Conservation (phyloP, 768 basidiomycete genomes). For the Hericium rajendrae region DNA sequence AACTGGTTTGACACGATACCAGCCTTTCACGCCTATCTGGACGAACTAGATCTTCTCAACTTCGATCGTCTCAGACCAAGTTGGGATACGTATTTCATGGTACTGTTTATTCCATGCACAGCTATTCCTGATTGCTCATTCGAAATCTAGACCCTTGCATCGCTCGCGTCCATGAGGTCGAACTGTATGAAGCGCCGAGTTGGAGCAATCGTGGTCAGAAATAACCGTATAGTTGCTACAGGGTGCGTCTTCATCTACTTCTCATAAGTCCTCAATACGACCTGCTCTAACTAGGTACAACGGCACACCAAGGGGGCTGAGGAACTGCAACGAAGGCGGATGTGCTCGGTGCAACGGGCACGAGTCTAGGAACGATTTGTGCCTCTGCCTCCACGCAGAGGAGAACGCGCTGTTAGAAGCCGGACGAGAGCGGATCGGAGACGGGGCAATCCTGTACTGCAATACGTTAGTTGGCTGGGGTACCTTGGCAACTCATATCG, state of each 20-base stretch:
- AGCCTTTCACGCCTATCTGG: conserved; percentile 55
- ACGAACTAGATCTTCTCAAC: conserved; percentile 58
- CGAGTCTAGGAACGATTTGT: conserved; percentile 53
- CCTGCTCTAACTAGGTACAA: conserved; percentile 58
- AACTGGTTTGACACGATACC: conserved; percentile 52
- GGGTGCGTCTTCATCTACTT: conserved; percentile 37
- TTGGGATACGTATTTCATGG: conserved; percentile 99
- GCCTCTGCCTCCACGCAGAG: conserved; percentile 94
- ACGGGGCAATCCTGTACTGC: conserved; percentile 85
- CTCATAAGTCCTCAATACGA: background rate
- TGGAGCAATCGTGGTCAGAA: conserved; percentile 85
- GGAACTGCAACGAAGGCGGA: conserved; percentile 88
- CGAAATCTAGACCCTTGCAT: conserved; percentile 64
- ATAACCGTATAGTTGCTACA: conserved; percentile 69
- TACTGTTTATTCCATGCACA: conserved; percentile 21
- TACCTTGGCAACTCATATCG: background rate
- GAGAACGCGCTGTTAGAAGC: conserved; percentile 96
- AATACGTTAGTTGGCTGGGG: conserved; percentile 68
- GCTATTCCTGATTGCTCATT: background rate
- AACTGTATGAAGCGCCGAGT: conserved; percentile 98
- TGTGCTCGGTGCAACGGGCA: conserved; percentile 71
- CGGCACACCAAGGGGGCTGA: conserved; percentile 85
- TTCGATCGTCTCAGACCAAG: conserved; percentile 71
- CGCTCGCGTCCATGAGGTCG: conserved; percentile 78
- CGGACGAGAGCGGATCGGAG: conserved; percentile 81